Base-by-base conservation (phyloP, 179 eudicot species). In the Beta lomatogona region DNA sequence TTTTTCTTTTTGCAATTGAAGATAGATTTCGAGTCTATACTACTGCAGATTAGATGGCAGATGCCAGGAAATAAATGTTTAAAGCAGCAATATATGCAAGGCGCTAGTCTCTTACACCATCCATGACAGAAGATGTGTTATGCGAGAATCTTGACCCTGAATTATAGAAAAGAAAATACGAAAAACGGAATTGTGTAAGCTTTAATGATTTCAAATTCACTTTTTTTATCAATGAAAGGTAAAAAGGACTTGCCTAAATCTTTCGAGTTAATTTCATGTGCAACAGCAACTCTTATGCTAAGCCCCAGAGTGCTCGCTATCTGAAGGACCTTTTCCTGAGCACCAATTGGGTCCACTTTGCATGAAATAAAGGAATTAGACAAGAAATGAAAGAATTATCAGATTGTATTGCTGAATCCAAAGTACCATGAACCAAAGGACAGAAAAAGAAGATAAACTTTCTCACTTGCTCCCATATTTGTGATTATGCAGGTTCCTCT, bases 391-490 rank as follows among this genome's bases (percentile, higher is more conserved):
- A 28, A 18, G 10, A 31, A 9, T 41, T 68, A 76, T 67, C 53
- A 79, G 45, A 57, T 16, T 41, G 3, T 52, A 18, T 48, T 13
- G 57, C 64, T 28, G 57, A 73, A 72, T 5, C n/a, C 14, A 76
- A 76, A 79, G 41, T 25, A 21, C 50, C 54, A 65, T 65, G 28
- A 76, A 79, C 64, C 44, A 63, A 61, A 21, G 69, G 41, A 36
- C 41, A 36, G 41, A 36, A 36, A 36, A 36, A 36, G 41, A 41
- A 25, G n/a, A 50, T 28, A 67, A 76, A 44, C 5, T 77, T 45
- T 55, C 95, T 88, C 82, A 96, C 99, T 89, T 88, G 99, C 99
- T 81, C 99, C 99, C 99, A 96, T 96, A 81, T 96, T 96, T 83
- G 99, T 96, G 64, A 96, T 88, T 77, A 96, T 94, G 88, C 97